Percentiles rank a stretch among this genome's conserved stretches.
These are phyloP conservation scores for Cordyceps tenuipes DNA, from an alignment of 2,329 filamentous ascomycete genomes.

Conservation along the genomic window DNA sequence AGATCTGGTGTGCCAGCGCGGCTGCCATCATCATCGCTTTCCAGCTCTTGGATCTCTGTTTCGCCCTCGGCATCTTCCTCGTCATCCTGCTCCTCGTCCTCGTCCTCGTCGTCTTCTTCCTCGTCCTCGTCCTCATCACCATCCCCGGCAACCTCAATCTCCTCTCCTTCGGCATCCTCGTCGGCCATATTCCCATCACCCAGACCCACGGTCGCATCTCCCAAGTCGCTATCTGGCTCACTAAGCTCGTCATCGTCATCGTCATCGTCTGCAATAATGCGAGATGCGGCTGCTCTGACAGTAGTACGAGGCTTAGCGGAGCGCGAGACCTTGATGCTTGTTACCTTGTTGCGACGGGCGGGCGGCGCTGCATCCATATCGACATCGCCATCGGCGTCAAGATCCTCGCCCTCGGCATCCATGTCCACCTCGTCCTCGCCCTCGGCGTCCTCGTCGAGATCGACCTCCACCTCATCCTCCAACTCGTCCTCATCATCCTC, in stretches of 20 bases:
- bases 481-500: slow-evolving; percentile 37
- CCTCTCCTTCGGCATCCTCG: slow-evolving; percentile 38
- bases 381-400: slow-evolving; percentile 32
- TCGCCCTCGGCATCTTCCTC: slow-evolving; percentile 30
- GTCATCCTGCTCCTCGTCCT: slow-evolving; percentile 30
- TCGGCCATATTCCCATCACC: slow-evolving; percentile 38
- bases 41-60: slow-evolving; percentile 29
- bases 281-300: slow-evolving; percentile 21
- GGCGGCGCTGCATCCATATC: slow-evolving; percentile 34
- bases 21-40: slow-evolving; percentile 38
- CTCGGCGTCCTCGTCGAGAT: slow-evolving; percentile 30
- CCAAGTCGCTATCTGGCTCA: slow-evolving; percentile 28
- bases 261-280: slow-evolving; percentile 23
- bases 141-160: slow-evolving; percentile 35
- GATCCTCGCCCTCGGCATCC: slow-evolving; percentile 33
- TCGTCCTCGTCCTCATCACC: slow-evolving; percentile 31
- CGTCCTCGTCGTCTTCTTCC: slow-evolving; percentile 29
- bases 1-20: slow-evolving; percentile 45
- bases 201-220: slow-evolving; percentile 25
- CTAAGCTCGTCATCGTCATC: slow-evolving; percentile 50
- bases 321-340: slow-evolving; percentile 40
- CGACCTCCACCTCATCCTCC: slow-evolving; percentile 27
- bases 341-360: slow-evolving; percentile 21
- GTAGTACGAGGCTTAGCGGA: slow-evolving; percentile 18
- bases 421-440: slow-evolving; percentile 26